Conservation (phyloP, 768 basidiomycete species). For the Gloeopeniophorella convolvens region DNA sequence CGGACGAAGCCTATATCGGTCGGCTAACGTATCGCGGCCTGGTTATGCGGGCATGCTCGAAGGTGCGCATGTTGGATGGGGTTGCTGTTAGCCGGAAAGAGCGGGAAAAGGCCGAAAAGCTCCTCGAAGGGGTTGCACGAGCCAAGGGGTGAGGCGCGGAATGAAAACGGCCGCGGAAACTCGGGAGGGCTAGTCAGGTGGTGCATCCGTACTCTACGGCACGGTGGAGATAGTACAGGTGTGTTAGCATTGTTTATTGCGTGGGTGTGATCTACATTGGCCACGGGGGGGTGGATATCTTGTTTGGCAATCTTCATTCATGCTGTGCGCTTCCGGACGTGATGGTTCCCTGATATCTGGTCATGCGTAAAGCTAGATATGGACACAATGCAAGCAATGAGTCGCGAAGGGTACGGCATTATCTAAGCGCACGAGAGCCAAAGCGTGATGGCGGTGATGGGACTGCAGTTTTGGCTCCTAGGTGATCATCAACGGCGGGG, state of each 20-base stretch:
- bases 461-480: background rate
- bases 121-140: conserved; percentile 53
- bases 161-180: background rate
- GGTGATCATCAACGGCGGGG: conserved; percentile 4
- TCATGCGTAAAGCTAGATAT: conserved; percentile 19
- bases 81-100: conserved; percentile 79
- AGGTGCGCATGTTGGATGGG: conserved; percentile 76
- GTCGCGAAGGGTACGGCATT: conserved; percentile 21
- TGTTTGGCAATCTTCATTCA: conserved; percentile 17
- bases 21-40: conserved; percentile 87
- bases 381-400: conserved; percentile 18
- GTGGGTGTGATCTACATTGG: conserved; percentile 16
- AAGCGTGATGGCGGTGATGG: conserved; percentile 15
- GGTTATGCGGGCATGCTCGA: conserved; percentile 67
- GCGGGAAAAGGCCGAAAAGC: conserved; percentile 68
- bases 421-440: conserved; percentile 18
- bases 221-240: conserved; percentile 1
- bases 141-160: conserved; percentile 23
- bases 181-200: conserved; percentile 17
- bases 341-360: conserved; percentile 19
- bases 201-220: conserved; percentile 11
- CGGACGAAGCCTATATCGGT: conserved; percentile 81
- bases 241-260: conserved; percentile 9
- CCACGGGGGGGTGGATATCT: conserved; percentile 7
- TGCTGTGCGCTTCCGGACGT: conserved; percentile 14